Evolutionary conservation across 2,329 filamentous ascomycete species (phyloP), one percentile per base, ranked within the genome.

Genomic region (Beauveria sp.): DNA sequence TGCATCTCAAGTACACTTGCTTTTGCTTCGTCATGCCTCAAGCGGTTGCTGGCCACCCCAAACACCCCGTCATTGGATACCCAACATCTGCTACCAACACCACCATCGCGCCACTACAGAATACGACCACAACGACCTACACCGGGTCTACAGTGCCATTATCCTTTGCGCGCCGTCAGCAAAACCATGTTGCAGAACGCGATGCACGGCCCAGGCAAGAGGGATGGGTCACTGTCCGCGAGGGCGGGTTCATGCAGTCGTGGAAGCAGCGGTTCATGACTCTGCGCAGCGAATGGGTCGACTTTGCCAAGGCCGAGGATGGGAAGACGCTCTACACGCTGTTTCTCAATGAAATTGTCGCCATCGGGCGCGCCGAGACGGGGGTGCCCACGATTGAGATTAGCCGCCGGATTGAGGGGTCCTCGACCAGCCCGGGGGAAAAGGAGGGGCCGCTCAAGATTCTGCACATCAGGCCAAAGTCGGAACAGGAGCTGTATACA

Each of bases 241-340:
- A 96, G 72, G 91, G 92, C 73, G 82, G 84, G 76, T 82, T 92
- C 69, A 83, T 96, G 78, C 84, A 85, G 69, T 79, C 80, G 2
- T 92, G 88, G 91, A 91, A 91, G 69, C 88, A 92, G 71, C 89
- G 91, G 69, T 96, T 88, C 73, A 80, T 96, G 54, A 89, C 96
- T 62, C 77, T 96, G 65, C 86, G 91, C 69, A 92, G 96, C 72
- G 91, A 90, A 68, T 86, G 89, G 62, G 82, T 96, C 43, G 92
- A 96, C 69, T 96, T 96, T 69, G 83, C 92, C 76, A 96, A 96
- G 77, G 87, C 84, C 66, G 89, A 92, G 70, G 88, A 86, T 62
- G 86, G 89, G 65, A 94, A 94, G 74, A 80, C 91, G 51, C 84
- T 89, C 30, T 85, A 90, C 71, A 87, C 88, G 34, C 87, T 96